Evolutionary conservation across 148 eudicot species (phyloP), one percentile per base, ranked within the genome.

Genomic region (Simmondsia chinensis): DNA sequence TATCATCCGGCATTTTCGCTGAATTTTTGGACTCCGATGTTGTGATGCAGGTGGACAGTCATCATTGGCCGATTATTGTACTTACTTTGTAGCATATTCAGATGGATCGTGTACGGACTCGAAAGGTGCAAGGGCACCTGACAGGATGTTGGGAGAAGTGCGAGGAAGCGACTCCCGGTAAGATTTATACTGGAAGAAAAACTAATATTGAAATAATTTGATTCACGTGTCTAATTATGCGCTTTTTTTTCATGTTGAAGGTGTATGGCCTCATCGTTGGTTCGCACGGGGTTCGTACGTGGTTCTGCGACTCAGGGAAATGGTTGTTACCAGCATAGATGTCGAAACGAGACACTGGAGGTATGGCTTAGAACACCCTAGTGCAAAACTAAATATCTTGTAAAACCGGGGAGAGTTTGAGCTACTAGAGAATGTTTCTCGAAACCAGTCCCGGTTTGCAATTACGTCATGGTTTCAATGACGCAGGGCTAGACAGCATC

Each of bases 31-130:
- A 23, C 27, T 52, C 66, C 24, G 37, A 31, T 37, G 28, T 69
- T 61, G n/a, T n/a, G n/a, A n/a, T n/a, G 60, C 82, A 91, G 99
- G 99, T 33, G 95, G 99, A 15, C 97, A 91, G 68, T 91, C 95
- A 11, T 74, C 95, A 33, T 74, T 91, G 77, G 95, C 99, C 33
- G 99, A 91, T 74, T 91, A 91, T 62, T 85, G 95, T 79, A 79
- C 99, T 40, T 91, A 85, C 57, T 91, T 69, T 61, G 94, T 91
- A 50, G 99, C 99, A 16, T 91, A 91, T 49, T 91, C 99, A 49
- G 99, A 91, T 77, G 99, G 99, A 30, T 85, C 99, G 10, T 91
- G 99, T 46, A 81, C 81, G 25, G 89, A 91, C 64, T 72, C 67
- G 44, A 91, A 76, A 37, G 73, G 95, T 65, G 97, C 97, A 13